A percentile compares a stretch with the other conserved stretches of the same genome.
Evolutionary conservation across 2,329 filamentous ascomycete species (phyloP).

Genomic region (Alternaria viburni): DNA sequence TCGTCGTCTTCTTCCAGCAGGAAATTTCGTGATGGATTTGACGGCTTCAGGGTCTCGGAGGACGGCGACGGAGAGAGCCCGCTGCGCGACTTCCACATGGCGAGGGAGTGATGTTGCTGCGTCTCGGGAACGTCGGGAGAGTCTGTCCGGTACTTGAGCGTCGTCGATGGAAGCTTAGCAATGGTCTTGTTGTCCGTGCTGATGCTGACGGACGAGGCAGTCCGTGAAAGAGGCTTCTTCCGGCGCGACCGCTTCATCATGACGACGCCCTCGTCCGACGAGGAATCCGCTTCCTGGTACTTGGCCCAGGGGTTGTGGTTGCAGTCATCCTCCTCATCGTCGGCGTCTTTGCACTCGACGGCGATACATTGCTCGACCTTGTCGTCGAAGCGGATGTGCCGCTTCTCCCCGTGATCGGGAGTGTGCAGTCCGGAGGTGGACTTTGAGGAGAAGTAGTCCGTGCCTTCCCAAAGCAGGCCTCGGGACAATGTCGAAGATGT

Average conservation of each 20-base stretch:
- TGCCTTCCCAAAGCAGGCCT: slow-evolving; percentile 66
- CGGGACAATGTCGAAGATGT: slow-evolving; percentile 69
- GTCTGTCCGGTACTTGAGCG: slow-evolving; percentile 81
- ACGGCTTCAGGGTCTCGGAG: slow-evolving; percentile 79
- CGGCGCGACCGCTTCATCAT: slow-evolving; percentile 75
- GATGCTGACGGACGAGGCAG: slow-evolving; percentile 62
- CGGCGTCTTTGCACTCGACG: slow-evolving; percentile 81
- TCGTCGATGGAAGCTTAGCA: slow-evolving; percentile 85
- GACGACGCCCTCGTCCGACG: slow-evolving; percentile 76
- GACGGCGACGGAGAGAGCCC: slow-evolving; percentile 75
- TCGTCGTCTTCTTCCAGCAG: slow-evolving; percentile 65
- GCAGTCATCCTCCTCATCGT: slow-evolving; percentile 65
- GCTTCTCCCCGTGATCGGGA: slow-evolving; percentile 67
- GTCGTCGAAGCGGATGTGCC: slow-evolving; percentile 95
- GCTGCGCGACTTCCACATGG: slow-evolving; percentile 53
- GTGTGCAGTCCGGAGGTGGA: slow-evolving; percentile 75
- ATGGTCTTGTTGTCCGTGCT: slow-evolving; percentile 79
- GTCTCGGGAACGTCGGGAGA: slow-evolving; percentile 70
- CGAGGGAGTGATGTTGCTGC: slow-evolving; percentile 48
- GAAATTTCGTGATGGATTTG: slow-evolving; percentile 69
- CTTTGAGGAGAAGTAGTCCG: slow-evolving; percentile 69
- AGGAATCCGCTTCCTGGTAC: slow-evolving; percentile 57
- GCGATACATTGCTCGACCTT: slow-evolving; percentile 96
- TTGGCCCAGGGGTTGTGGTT: slow-evolving; percentile 49
- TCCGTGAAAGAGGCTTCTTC: slow-evolving; percentile 59